Conservation (phyloP, 805 yeast species). For the Cyberlindnera lachancei region DNA sequence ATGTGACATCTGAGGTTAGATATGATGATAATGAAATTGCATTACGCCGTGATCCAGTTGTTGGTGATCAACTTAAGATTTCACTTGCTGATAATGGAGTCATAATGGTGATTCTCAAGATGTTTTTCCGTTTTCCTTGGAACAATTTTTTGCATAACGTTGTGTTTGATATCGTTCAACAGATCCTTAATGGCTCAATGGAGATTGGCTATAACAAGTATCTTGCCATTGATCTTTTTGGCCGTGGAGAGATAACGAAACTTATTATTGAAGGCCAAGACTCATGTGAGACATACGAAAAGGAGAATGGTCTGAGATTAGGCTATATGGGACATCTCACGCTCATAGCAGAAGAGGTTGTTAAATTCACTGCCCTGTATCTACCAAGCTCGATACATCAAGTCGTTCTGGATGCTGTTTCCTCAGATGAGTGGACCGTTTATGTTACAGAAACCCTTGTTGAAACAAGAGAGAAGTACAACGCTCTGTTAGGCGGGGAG, state of each 20-base stretch:
- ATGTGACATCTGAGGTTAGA: constrained; percentile 22
- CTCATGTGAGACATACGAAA: constrained; percentile 52
- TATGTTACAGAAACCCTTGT: constrained; percentile 79
- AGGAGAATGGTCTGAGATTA: constrained; percentile 53
- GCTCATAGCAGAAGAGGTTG: constrained; percentile 90
- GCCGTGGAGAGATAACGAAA: constrained; percentile 51
- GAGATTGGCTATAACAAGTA: constrained; percentile 81
- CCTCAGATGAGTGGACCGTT: constrained; percentile 57
- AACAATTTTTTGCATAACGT: constrained; percentile 96
- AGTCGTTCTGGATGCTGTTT: constrained; percentile 29
- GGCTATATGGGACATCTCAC: constrained; percentile 98
- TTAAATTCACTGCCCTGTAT: constrained; percentile 52
- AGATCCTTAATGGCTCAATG: constrained; percentile 80
- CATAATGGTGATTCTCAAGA: constrained; percentile 55
- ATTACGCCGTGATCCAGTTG: constrained; percentile 53
- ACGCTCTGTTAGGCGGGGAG: constrained; percentile 83
- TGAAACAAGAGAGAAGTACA: constrained; percentile 89
- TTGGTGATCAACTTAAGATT: constrained; percentile 85
- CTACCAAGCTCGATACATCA: constrained; percentile 25
- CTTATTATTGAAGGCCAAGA: constrained; percentile 56
- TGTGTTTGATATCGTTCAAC: constrained; percentile 94
- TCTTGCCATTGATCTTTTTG: constrained; percentile 63
- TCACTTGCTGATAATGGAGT: constrained; percentile 70
- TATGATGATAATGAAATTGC: constrained; percentile 32
- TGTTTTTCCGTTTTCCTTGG: constrained; percentile 89